Evolutionary conservation across 306 rosid genomes (phyloP), one percentile per base, ranked within the genome.

Genomic region (Dalbergia cochinchinensis): DNA sequence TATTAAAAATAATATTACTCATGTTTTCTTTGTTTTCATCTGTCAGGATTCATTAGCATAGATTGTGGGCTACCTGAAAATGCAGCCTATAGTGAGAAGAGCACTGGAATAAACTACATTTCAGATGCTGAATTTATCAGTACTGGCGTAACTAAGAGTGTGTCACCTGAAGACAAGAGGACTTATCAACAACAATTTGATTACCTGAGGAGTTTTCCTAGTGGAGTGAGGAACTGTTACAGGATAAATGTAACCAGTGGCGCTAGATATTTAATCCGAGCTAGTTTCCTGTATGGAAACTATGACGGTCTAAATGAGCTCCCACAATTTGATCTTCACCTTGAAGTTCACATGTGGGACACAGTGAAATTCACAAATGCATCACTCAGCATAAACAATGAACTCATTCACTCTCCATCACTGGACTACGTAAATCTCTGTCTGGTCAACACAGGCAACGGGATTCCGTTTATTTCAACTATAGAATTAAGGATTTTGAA

Each of bases 171-270:
- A 4, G 66, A 69, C 42, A 65, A 9, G 78, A 37, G 26, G 8
- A 4, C 0, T 0, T 5, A 2, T 11, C 83, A 77, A 53, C 81
- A 18, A 7, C 86, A 83, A 3, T 0, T 37, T 1, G 31, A 78
- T 64, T 6, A 61, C 26, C 7, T 87, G 11, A 77, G 91, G 70
- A 87, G 87, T 80, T 89, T 89, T 42, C 91, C 88, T 0, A 74
- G 50, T 48, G 89, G 93, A n/a, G 51, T 15, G 37, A 77, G 91
- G 8, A 89, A 85, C 73, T 89, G 93, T 13, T 89, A 87, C 91
- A 81, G 16, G 34, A 45, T 89, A 47, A 78, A 63, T 34, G 11
- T 83, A 22, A 65, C 73, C 42, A 58, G 51, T 4, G 81, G 84
- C 1, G 59, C 78, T 11, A 79, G 39, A 12, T 87, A 85, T 63